Evolutionary conservation across 306 rosid genomes (phyloP).

Genomic region (Chamaecrista fasciculata): DNA sequence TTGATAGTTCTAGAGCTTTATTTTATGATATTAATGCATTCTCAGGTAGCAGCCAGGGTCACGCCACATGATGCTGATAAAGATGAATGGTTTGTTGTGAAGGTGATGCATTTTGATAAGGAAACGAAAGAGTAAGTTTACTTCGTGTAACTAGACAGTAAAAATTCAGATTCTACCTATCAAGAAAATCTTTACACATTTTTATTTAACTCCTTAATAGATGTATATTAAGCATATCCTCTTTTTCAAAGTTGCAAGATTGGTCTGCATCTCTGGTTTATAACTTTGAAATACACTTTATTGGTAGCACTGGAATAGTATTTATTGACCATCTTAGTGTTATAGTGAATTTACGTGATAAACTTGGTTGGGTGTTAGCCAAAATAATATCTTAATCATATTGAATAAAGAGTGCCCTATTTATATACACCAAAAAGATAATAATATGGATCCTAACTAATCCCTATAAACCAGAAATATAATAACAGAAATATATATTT

Average conservation of each 20-base stretch:
- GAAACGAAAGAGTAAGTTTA: conserved; percentile 85
- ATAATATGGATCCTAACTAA: too few relatives aligned
- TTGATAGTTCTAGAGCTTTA: conserved; percentile 11
- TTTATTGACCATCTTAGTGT: neutral
- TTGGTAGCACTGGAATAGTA: neutral
- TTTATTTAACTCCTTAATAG: conserved; percentile 4
- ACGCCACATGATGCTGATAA: conserved; percentile 79
- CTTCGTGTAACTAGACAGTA: too few relatives aligned
- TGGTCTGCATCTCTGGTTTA: conserved; percentile 4
- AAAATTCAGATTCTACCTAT: too few relatives aligned
- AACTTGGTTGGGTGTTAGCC: neutral
- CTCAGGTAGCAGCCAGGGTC: conserved; percentile 95
- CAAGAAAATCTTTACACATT: too few relatives aligned
- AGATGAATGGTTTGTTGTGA: conserved; percentile 95
- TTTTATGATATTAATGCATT: conserved; percentile 33
- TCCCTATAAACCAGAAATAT: too few relatives aligned
- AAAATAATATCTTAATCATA: too few relatives aligned
- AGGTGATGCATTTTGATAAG: conserved; percentile 93
- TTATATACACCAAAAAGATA: too few relatives aligned
- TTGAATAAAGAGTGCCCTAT: too few relatives aligned
- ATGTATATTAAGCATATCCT: neutral
- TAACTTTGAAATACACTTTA: neutral
- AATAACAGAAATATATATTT: too few relatives aligned
- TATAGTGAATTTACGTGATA: neutral
- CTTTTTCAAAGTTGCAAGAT: neutral